A percentile compares a stretch with the other conserved stretches of the same genome.
Evolutionary conservation across 805 yeast species (phyloP).

Genomic region (Saccharomycopsis fodiens): DNA sequence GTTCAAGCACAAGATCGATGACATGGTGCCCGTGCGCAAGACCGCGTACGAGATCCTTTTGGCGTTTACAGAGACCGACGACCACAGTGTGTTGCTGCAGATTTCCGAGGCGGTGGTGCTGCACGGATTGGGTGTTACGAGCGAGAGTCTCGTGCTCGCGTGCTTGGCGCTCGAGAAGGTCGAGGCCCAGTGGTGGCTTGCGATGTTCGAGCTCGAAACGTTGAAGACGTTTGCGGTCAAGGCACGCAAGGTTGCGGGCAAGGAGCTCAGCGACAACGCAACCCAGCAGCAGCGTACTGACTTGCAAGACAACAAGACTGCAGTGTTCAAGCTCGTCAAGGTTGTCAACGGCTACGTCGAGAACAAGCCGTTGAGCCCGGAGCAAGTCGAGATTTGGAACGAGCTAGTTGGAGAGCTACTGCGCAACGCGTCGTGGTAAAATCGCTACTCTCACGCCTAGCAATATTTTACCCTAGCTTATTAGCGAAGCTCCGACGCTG

Average conservation of each 20-base stretch:
- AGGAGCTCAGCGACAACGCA: conserved; percentile 17
- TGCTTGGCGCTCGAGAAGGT: conserved; percentile 11
- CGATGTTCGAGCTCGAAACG: conserved; percentile 5
- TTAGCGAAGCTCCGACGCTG: neutral
- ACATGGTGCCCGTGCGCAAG: conserved; percentile 66
- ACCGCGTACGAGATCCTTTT: conserved; percentile 60
- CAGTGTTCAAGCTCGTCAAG: neutral
- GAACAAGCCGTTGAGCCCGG: neutral
- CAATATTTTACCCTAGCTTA: too few relatives aligned
- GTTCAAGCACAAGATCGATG: conserved; percentile 73
- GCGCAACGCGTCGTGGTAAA: neutral
- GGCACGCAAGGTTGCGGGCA: conserved; percentile 12
- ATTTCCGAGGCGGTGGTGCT: conserved; percentile 7
- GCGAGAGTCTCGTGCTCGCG: conserved; percentile 15
- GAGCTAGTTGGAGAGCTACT: neutral
- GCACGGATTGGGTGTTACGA: conserved; percentile 18
- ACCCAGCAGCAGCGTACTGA: conserved; percentile 15
- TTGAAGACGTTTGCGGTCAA: conserved; percentile 10
- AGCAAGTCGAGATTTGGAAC: neutral
- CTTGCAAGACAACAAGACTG: neutral
- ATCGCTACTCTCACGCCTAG: too few relatives aligned
- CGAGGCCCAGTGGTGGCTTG: neutral
- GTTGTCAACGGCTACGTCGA: neutral
- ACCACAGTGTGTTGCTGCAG: neutral
- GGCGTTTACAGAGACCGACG: neutral